Evolutionary conservation across 2,329 filamentous ascomycete species (phyloP).

Genomic region (Alternaria triticimaculans): DNA sequence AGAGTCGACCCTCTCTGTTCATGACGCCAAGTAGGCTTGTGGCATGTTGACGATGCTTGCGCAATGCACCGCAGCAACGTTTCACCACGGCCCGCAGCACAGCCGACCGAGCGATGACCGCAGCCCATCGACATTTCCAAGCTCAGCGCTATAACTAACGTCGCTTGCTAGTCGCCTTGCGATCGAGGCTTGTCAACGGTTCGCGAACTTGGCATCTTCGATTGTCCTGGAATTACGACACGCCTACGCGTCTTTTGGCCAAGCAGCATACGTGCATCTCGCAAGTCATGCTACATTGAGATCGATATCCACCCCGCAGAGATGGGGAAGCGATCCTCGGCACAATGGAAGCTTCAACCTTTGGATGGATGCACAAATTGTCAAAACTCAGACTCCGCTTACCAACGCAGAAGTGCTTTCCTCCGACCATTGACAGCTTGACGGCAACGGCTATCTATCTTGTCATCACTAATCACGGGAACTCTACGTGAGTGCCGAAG

Average conservation of each 20-base stretch:
- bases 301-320: neutral
- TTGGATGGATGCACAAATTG: neutral
- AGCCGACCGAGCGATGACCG: conserved; percentile 4
- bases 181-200: neutral
- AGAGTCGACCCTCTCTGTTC: neutral
- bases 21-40: neutral
- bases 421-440: neutral
- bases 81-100: conserved; percentile 14
- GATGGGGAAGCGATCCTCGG: neutral
- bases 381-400: neutral
- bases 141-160: neutral
- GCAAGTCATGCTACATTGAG: neutral
- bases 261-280: neutral
- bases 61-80: conserved; percentile 8
- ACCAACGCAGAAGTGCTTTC: neutral
- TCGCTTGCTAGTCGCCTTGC: neutral
- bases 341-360: neutral
- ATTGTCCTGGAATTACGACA: neutral
- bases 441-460: neutral
- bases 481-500: neutral
- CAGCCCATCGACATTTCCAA: neutral
- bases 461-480: neutral
- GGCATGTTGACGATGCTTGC: neutral
- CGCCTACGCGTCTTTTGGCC: conserved; percentile 1
- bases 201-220: neutral